Evolutionary conservation across 257 asterid genomes (phyloP), one percentile per base, ranked within the genome.

Genomic region (Solanum rostratum): DNA sequence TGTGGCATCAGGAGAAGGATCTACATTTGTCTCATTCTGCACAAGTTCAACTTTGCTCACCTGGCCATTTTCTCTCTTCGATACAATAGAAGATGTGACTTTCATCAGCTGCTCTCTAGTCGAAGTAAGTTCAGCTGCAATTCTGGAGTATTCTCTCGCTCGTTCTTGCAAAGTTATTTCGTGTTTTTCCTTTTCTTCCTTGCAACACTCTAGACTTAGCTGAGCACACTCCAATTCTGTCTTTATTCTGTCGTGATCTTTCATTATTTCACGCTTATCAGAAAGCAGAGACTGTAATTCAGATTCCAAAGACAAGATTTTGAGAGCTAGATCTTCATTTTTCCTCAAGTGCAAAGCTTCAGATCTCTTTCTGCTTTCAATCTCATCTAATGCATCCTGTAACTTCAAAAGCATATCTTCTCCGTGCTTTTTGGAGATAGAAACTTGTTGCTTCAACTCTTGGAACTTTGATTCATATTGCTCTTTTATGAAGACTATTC

Each of bases 341-440:
- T 91, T 94, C 89, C 92, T 95, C 84, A 85, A 83, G 87, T 86
- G 91, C 93, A 90, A 80, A 68, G 98, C 98, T 86, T 97, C 99
- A 18, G 97, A 93, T 87, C 91, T 93, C 88, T 92, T 97, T 91
- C 97, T 90, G 85, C 85, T 91, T 83, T 97, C 99, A n/a, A 91
- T 89, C 80, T 95, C 98, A 88, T 97, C 92, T 55, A 95, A 90
- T 41, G 97, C 89, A 88, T 95, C 99, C 88, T 97, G 98, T 66
- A 97, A 92, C 92, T 91, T 95, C 90, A 94, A 59, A 52, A 97
- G 95, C 97, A 97, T 91, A 90, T 97, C 99, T 87, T 97, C 99
- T 68, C 98, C 98, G 53, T 97, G 97, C 88, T 91, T 92, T 85
- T 90, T 91, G 45, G 97, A 94, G 63, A 95, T 86, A 20, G 94